Base-by-base conservation (phyloP, 2,329 filamentous ascomycete genomes). In the Apiospora kogelbergensis region DNA sequence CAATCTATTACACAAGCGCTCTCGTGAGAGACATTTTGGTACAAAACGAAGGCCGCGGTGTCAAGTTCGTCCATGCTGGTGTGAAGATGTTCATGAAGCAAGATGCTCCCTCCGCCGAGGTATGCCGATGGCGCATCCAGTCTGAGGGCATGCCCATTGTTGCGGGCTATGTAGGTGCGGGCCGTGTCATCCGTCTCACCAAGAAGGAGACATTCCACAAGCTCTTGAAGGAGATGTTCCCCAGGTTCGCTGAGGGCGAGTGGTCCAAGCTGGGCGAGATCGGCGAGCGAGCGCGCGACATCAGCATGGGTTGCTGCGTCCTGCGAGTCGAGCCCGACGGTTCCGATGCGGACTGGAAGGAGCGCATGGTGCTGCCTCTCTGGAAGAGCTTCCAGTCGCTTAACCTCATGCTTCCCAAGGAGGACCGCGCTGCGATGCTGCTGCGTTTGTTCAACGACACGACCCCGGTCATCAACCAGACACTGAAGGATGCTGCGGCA, bases 21-120 rank as follows among this genome's bases (percentile, higher is more conserved):
- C 86, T 98, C 15, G 91, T 94, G 26, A 92, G 94, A 41, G 92
- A 95, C 72, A 96, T 99, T 67, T 86, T 99, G 3, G 88, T 86
- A 4, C 88, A 91, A 77, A 99, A 99, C 79, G 94, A 98, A 80
- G 93, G 94, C 57, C 91, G 92, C 37, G 94, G 94, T 63, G 91
- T 98, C 81, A 97, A 96, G 79, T 97, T 99, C 78, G 93, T 99
- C 65, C 96, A 99, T 81, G 95, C 92, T 66, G 96, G 96, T 72
- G 95, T 99, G 42, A 97, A 97, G 83, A 98, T 98, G 94, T 99
- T 97, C 79, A 96, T 98, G 85, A 97, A 97, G 84, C 95, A 98
- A 80, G 94, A 98, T 77, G 92, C 93, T 0, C 95, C 97, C 70
- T 92, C 91, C 6, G 90, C 91, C 44, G 91, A 95, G 68, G 92